Evolutionary conservation across 2,329 filamentous ascomycete species (phyloP).

Genomic region (Zymoseptoria pseudotritici): DNA sequence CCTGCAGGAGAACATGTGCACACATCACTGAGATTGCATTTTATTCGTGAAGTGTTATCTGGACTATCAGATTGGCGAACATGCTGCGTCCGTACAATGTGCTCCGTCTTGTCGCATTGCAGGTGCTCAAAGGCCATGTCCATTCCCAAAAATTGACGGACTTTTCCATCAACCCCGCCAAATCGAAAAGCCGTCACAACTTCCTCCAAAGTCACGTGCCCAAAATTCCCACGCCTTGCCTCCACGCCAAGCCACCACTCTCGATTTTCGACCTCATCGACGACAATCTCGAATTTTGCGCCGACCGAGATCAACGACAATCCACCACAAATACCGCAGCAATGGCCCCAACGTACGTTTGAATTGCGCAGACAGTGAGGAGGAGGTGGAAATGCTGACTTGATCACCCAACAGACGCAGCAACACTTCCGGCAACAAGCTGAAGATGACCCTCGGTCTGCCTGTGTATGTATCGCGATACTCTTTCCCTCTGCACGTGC

Average conservation of each 20-base stretch:
- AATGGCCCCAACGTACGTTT: neutral
- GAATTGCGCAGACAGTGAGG: neutral
- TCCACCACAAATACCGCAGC: neutral
- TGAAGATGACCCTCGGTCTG: slow-evolving; percentile 99
- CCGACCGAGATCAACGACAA: neutral
- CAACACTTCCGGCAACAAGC: slow-evolving; percentile 98
- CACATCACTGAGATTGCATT: no score
- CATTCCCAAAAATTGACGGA: neutral
- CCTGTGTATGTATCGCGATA: slow-evolving; percentile 72
- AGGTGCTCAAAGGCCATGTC: no score
- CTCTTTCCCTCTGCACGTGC: neutral
- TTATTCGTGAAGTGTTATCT: no score
- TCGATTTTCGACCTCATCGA: neutral
- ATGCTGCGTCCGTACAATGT: no score
- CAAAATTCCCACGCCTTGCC: neutral
- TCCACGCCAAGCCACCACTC: neutral
- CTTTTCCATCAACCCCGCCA: neutral
- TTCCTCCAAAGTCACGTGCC: neutral
- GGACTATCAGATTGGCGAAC: no score
- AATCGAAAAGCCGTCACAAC: neutral
- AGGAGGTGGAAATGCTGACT: slow-evolving; percentile 1
- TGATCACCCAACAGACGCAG: slow-evolving; percentile 40
- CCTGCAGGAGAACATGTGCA: no score
- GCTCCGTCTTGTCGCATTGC: no score
- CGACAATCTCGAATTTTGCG: neutral